Evolutionary conservation across 768 basidiomycete species (phyloP).

Genomic region (Trametes punicea): DNA sequence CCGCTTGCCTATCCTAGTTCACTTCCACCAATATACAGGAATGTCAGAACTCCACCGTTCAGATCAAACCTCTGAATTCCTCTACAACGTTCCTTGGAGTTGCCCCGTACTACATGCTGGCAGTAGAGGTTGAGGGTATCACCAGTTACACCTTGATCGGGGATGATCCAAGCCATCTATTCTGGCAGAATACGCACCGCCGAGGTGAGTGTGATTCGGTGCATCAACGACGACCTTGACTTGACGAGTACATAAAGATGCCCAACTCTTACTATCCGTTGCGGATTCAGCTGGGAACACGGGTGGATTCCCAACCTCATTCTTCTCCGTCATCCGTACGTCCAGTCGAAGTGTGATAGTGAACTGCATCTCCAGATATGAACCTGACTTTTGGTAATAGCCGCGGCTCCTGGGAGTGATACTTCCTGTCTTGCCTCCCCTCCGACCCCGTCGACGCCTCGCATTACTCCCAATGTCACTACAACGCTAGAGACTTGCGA

Average conservation of each 20-base stretch:
- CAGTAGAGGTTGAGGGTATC: constrained; percentile 37
- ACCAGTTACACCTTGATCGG: constrained; percentile 31
- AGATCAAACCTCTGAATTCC: constrained; percentile 24
- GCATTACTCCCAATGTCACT: constrained; percentile 39
- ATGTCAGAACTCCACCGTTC: constrained; percentile 25
- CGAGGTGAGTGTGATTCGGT: constrained; percentile 33
- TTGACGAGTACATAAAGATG: constrained; percentile 30
- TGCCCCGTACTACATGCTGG: constrained; percentile 43
- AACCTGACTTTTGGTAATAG: constrained; percentile 9
- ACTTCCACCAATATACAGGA: constrained; percentile 15
- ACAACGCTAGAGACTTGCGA: constrained; percentile 39
- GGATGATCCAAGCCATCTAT: constrained; percentile 29
- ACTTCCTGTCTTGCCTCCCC: constrained; percentile 25
- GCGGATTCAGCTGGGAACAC: constrained; percentile 43
- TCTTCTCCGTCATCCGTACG: constrained; percentile 39
- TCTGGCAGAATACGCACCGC: constrained; percentile 39
- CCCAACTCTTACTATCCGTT: constrained; percentile 41
- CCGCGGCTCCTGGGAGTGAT: constrained; percentile 30
- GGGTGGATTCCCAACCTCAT: constrained; percentile 36
- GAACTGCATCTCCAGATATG: not conserved
- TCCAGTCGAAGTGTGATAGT: not conserved
- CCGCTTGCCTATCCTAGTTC: not conserved
- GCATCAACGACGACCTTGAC: not conserved
- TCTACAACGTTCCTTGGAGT: constrained; percentile 23
- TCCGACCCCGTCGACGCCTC: constrained; percentile 29